A percentile compares a stretch with the other conserved stretches of the same genome.
phyloP scores from a whole-genome alignment of 352 stramenopile species.

The Phytophthora quininea region DNA sequence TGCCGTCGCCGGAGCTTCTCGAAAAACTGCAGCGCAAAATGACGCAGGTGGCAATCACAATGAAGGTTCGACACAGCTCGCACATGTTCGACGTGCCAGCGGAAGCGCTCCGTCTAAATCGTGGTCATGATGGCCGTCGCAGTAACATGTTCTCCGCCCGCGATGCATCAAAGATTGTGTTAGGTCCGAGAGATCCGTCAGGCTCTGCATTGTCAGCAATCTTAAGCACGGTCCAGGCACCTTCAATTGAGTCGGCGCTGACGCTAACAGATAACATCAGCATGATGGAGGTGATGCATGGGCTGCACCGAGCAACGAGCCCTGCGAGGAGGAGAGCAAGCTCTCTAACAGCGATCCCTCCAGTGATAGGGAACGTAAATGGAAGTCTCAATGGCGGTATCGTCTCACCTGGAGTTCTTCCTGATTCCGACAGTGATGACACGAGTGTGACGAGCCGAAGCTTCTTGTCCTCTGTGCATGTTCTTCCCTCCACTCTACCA shows the following conservation, averaged over 20 bases:
- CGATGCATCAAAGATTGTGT: conserved; percentile 58
- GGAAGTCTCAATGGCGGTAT: not conserved
- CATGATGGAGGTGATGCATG: conserved; percentile 46
- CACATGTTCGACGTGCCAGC: conserved; percentile 31
- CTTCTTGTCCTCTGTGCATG: conserved; percentile 6
- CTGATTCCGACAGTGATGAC: not conserved
- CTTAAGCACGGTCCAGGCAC: conserved; percentile 50
- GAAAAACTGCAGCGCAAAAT: conserved; percentile 73
- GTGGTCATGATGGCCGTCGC: conserved; percentile 30
- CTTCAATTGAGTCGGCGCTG: conserved; percentile 53
- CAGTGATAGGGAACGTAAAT: conserved; percentile 15
- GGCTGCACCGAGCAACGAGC: conserved; percentile 32
- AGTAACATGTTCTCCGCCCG: conserved; percentile 65
- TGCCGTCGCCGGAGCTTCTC: conserved; percentile 49
- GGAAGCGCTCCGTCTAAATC: conserved; percentile 29
- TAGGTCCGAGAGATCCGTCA: conserved; percentile 57
- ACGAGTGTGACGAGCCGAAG: conserved; percentile 7
- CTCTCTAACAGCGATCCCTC: conserved; percentile 11
- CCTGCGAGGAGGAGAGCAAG: conserved; percentile 22
- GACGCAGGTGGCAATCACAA: conserved; percentile 61
- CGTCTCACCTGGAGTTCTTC: not conserved
- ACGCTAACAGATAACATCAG: conserved; percentile 48
- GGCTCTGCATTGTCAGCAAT: conserved; percentile 56
- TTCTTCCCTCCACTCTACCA: not conserved
- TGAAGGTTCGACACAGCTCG: conserved; percentile 58